Evolutionary conservation across 1,139 yeast genomes (phyloP), one percentile per base, ranked within the genome.

Genomic region (Saccharomyces hybrid): DNA sequence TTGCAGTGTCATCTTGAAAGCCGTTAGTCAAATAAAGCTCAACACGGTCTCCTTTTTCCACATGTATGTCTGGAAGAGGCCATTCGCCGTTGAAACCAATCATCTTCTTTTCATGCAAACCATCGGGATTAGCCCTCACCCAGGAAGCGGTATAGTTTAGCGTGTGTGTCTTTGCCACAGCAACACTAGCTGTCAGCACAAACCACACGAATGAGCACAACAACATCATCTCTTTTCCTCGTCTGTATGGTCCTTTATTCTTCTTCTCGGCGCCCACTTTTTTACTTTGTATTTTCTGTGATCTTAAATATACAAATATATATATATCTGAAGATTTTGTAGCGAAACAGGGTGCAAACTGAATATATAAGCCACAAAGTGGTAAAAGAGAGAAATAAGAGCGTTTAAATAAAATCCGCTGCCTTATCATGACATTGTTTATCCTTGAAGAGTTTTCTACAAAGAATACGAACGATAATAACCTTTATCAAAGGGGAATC

Each of bases 11-110:
- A 57, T 78, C 78, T 14, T 68, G 74, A 54, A 86, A 74, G 2
- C 80, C 82, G 66, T 86, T 86, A 28, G 78, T 79, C 59, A 85
- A 75, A 59, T 80, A 78, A 47, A 86, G 64, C 54, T 78, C 72
- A 9, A 86, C 78, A 25, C 85, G 73, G 63, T 86, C 93, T 54
- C 86, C 82, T 58, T 77, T 78, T 57, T 78, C 74, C n/a, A 82
- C 83, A 57, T 83, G 79, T 41, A 86, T 78, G 41, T 78, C 78
- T 5, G 95, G 95, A 53, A 83, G 74, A 7, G 95, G 95, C 89
- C 90, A 86, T 48, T 80, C 68, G 48, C 81, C 83, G 65, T 86
- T 84, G 65, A 83, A 80, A 1, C 88, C 88, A 59, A 86, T 80
- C 64, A 84, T 81, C 51, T 71, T 67, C 63, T 82, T 75, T 53